Percentiles rank a stretch among this genome's conserved stretches.
These are phyloP conservation scores for Cordyceps farinosa DNA, from an alignment of 2,329 filamentous ascomycete genomes.

Conservation along the genomic window DNA sequence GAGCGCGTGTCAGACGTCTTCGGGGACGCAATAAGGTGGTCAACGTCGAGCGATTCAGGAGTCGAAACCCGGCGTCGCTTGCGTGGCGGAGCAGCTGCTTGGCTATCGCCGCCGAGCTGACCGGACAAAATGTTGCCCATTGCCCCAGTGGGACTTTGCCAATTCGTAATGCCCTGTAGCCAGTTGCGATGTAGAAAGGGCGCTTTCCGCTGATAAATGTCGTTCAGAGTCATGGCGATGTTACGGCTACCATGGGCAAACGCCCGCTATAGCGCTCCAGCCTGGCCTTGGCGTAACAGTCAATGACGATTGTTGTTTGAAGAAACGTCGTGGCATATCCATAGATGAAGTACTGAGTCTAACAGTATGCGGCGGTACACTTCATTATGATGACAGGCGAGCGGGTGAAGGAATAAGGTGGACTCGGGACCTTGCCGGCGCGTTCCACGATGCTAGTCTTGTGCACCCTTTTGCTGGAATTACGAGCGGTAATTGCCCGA, in stretches of 20 bases:
- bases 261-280: not conserved
- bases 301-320: not conserved
- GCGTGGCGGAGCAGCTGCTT: conserved; percentile 37
- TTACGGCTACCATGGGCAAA: conserved; percentile 3
- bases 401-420: not conserved
- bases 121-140: conserved; percentile 45
- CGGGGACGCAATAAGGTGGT: conserved; percentile 33
- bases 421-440: not conserved
- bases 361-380: not conserved
- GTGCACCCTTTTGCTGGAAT: conserved; percentile 1
- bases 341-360: not conserved
- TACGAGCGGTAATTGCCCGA: not conserved
- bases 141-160: conserved; percentile 32
- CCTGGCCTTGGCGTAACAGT: not conserved
- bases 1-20: conserved; percentile 33
- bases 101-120: conserved; percentile 33
- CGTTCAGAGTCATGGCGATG: conserved; percentile 46
- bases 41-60: conserved; percentile 32
- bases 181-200: conserved; percentile 56
- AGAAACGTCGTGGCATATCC: not conserved
- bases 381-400: not conserved
- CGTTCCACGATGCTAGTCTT: not conserved
- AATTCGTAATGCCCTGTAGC: conserved; percentile 45
- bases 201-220: conserved; percentile 44
- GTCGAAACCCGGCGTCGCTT: conserved; percentile 51